Evolutionary conservation across 2,329 filamentous ascomycete species (phyloP), one percentile per base, ranked within the genome.

Genomic region (Cladophialophora chaetospira): DNA sequence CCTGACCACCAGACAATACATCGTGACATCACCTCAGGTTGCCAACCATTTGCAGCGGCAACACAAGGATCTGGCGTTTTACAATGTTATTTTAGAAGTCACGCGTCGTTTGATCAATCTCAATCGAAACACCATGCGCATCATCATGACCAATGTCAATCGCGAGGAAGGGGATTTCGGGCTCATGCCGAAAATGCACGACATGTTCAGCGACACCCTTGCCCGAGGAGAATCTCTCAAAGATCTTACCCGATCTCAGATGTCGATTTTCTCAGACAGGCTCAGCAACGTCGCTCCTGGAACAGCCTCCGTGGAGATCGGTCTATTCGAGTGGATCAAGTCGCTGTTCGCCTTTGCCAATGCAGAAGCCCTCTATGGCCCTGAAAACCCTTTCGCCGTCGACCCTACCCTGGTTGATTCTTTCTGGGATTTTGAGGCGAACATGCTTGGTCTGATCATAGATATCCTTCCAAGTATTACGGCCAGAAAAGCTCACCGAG

Each of bases 361-460:
- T 29, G 53, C 56, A 23, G 42, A 46, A 19, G 55, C 48, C 6
- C 40, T 59, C 25, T 59, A 59, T 26, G 56, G 56, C 5, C 56
- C 53, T 9, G 40, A 50, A 28, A 59, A 59, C 25, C 52, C 53
- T 4, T 44, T 55, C 17, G 46, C 51, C 29, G n/a, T 38, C 13
- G 29, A 59, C 23, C 36, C 56, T 11, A 45, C 25, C 17, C 45
- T 55, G 11, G 56, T 57, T 11, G 21, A 59, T 8, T 17, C 46
- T 17, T 59, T 57, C 31, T 57, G 74, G 74, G 67, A 72, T n/a
- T 73, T 75, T 58, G 76, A 78, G 44, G 53, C 48, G 8, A 72
- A 69, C 42, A 53, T 73, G 25, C 55, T 67, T 2, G 52, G 46
- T 1, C 63, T 73, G 1, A 63, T 75, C 36, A 43, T 69, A 3